phyloP scores from a whole-genome alignment of 2,329 filamentous ascomycete genomes.

The Lecanosticta acicola region DNA sequence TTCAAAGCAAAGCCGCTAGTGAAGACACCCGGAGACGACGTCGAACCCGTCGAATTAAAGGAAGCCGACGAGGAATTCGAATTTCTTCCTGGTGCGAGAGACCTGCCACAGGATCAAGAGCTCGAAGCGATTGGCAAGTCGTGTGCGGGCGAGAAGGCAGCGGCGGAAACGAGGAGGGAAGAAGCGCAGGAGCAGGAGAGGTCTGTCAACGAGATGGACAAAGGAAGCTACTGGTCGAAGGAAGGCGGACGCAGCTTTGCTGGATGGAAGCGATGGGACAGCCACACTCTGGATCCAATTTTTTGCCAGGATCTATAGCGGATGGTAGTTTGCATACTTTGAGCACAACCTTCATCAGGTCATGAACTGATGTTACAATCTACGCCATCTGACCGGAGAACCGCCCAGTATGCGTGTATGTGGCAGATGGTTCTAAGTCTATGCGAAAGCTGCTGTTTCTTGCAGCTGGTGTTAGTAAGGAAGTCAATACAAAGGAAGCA shows the following conservation, averaged over 20 bases:
- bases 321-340: too few relatives aligned
- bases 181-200: not conserved
- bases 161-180: not conserved
- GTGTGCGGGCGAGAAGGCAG: not conserved
- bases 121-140: slow-evolving; percentile 1
- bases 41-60: not conserved
- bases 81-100: not conserved
- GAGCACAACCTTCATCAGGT: too few relatives aligned
- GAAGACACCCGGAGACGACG: not conserved
- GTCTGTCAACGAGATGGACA: not conserved
- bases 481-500: too few relatives aligned
- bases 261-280: not conserved
- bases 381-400: too few relatives aligned
- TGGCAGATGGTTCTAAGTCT: too few relatives aligned
- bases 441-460: too few relatives aligned
- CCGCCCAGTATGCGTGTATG: too few relatives aligned
- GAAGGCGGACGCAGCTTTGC: not conserved
- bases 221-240: not conserved
- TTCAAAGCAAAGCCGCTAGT: not conserved
- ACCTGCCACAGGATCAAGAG: not conserved
- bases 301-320: too few relatives aligned
- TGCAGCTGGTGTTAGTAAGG: too few relatives aligned
- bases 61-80: slow-evolving; percentile 1
- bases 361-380: too few relatives aligned
- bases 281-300: too few relatives aligned